Conservation (phyloP, 139 green algal species). For the Chlamydomonas sp. region DNA sequence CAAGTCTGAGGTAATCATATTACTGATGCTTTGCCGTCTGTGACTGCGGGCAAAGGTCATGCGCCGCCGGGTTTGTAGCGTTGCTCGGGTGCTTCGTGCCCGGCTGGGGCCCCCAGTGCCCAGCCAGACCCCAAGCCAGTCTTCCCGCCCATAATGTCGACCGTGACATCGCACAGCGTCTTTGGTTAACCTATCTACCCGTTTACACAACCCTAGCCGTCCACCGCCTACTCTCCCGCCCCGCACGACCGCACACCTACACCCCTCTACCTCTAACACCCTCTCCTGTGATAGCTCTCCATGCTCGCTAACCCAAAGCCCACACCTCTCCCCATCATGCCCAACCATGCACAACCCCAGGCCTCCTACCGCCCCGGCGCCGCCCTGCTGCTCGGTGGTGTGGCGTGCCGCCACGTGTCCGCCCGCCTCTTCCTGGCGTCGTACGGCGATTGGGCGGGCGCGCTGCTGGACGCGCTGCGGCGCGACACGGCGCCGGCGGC, state of each 20-base stretch:
- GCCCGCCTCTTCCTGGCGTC: background rate
- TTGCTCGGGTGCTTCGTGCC: background rate
- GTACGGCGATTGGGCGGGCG: constrained; percentile 35
- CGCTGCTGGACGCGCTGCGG: constrained; percentile 38
- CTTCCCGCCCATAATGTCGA: too few species aligned
- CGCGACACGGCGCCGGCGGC: background rate
- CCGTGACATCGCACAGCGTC: too few species aligned
- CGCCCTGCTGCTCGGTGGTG: constrained; percentile 7
- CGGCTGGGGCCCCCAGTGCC: too few species aligned
- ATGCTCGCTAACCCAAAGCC: background rate
- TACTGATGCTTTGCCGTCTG: background rate
- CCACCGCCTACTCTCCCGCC: too few species aligned
- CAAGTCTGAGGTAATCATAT: constrained; percentile 8
- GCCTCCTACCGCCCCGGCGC: constrained; percentile 17
- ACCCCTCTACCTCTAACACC: too few species aligned
- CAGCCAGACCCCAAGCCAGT: too few species aligned
- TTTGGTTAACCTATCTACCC: too few species aligned
- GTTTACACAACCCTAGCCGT: too few species aligned
- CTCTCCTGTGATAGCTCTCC: background rate
- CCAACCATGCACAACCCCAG: background rate
- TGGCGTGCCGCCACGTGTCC: constrained; percentile 7
- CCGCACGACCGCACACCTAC: too few species aligned
- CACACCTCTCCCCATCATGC: background rate
- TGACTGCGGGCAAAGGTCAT: background rate
- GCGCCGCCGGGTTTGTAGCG: background rate